Evolutionary conservation across 805 yeast genomes (phyloP).

Genomic region (Pichia cephalocereana): DNA sequence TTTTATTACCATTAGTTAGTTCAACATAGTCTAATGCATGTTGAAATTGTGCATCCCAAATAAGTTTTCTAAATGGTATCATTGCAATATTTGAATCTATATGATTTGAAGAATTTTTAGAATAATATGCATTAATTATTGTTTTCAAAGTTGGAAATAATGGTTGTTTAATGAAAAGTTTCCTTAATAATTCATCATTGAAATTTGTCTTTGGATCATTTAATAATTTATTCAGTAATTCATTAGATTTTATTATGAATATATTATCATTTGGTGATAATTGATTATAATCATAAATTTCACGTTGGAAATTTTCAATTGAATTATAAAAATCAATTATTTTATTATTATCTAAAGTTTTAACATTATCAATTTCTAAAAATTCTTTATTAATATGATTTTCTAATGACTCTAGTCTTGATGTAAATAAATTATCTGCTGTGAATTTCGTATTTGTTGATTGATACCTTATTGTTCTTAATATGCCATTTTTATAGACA

Average conservation of each 20-base stretch:
- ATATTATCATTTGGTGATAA: constrained; percentile 14
- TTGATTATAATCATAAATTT: constrained; percentile 16
- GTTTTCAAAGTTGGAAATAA: constrained; percentile 16
- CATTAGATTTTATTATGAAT: constrained; percentile 16
- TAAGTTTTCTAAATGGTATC: constrained; percentile 54
- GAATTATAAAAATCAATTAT: constrained; percentile 8
- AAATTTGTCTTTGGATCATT: constrained; percentile 13
- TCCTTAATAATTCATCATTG: constrained; percentile 13
- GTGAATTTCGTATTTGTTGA: constrained; percentile 5
- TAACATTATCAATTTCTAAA: neutral
- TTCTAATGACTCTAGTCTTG: constrained; percentile 7
- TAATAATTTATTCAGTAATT: constrained; percentile 13
- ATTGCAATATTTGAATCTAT: constrained; percentile 37
- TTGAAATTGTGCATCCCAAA: constrained; percentile 48
- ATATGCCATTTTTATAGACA: no score
- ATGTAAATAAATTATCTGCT: constrained; percentile 7
- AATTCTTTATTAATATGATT: constrained; percentile 7
- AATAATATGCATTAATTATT: constrained; percentile 20
- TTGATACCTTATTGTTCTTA: constrained; percentile 4
- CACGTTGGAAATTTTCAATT: constrained; percentile 20
- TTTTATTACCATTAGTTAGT: constrained; percentile 47
- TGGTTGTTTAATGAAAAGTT: constrained; percentile 20
- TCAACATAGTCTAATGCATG: constrained; percentile 52
- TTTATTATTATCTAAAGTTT: neutral
- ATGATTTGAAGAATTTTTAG: constrained; percentile 10